A percentile compares a stretch with the other conserved stretches of the same genome.
phyloP scores from a whole-genome alignment of 805 yeast species.

The Tetrapisispora arboricola region DNA sequence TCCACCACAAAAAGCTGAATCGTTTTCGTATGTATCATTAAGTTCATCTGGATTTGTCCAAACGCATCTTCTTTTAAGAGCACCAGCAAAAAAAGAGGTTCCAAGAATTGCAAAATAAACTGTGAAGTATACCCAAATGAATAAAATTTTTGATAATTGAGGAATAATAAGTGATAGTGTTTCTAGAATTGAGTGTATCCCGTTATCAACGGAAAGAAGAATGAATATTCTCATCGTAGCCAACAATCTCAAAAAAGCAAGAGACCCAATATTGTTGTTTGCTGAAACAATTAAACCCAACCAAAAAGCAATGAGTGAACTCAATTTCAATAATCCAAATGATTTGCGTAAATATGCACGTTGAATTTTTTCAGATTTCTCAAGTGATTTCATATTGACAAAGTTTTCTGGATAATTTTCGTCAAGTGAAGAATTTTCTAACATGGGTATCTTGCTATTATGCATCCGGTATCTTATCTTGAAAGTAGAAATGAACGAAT shows the following conservation, averaged over 20 bases:
- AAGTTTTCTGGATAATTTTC: no score
- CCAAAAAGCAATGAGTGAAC: neutral
- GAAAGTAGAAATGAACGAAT: neutral
- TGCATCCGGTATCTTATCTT: neutral
- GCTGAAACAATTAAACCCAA: neutral
- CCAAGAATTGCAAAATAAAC: constrained; percentile 1
- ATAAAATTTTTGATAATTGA: neutral
- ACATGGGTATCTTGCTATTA: no score
- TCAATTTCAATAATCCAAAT: neutral
- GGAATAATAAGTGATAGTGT: neutral
- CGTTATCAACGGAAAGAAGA: neutral
- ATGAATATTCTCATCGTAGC: neutral
- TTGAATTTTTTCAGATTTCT: no score
- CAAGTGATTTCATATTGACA: no score
- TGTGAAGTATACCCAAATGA: constrained; percentile 1
- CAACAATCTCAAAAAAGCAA: constrained; percentile 1
- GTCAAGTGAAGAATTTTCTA: no score
- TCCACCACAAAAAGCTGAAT: constrained; percentile 1
- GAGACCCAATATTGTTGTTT: neutral
- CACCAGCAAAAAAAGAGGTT: neutral
- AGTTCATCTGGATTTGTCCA: constrained; percentile 3
- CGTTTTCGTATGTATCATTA: neutral
- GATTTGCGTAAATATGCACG: neutral
- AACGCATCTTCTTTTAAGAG: constrained; percentile 1
- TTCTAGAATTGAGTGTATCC: neutral